Evolutionary conservation across 2,329 filamentous ascomycete genomes (phyloP).

Genomic region (Chaetomiaceae sp.): DNA sequence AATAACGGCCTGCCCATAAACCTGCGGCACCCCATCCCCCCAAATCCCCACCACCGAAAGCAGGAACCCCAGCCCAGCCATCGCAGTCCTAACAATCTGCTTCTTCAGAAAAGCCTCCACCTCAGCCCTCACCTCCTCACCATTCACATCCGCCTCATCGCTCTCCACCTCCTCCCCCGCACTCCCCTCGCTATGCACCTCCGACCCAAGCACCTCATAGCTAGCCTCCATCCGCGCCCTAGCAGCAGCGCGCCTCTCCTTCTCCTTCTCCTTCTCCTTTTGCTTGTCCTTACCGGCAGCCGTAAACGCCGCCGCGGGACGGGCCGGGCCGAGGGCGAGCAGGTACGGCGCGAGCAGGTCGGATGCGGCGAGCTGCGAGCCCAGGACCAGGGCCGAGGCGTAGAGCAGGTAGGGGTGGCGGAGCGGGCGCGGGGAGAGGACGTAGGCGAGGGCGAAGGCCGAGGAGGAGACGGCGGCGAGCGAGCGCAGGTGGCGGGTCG

Average conservation of each 20-base stretch:
- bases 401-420: slow-evolving; percentile 90
- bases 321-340: slow-evolving; percentile 26
- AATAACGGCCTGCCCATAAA: slow-evolving; percentile 19
- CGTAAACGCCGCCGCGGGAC: slow-evolving; percentile 10
- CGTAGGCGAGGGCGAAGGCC: slow-evolving; percentile 73
- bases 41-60: slow-evolving; percentile 63
- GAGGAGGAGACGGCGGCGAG: slow-evolving; percentile 65
- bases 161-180: slow-evolving; percentile 44
- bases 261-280: slow-evolving; percentile 16
- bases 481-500: slow-evolving; percentile 60
- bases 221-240: slow-evolving; percentile 60
- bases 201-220: slow-evolving; percentile 58
- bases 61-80: slow-evolving; percentile 54
- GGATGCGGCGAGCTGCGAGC: slow-evolving; percentile 53
- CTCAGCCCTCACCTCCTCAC: slow-evolving; percentile 56
- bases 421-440: slow-evolving; percentile 66
- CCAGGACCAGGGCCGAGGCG: slow-evolving; percentile 64
- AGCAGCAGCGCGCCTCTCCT: slow-evolving; percentile 25
- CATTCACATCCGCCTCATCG: slow-evolving; percentile 48
- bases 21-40: slow-evolving; percentile 49
- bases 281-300: slow-evolving; percentile 23
- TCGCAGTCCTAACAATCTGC: slow-evolving; percentile 49
- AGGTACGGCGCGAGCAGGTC: slow-evolving; percentile 46
- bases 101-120: slow-evolving; percentile 53
- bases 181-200: slow-evolving; percentile 30